Evolutionary conservation across 2,329 filamentous ascomycete genomes (phyloP).

Genomic region (Xylaria multiplex): DNA sequence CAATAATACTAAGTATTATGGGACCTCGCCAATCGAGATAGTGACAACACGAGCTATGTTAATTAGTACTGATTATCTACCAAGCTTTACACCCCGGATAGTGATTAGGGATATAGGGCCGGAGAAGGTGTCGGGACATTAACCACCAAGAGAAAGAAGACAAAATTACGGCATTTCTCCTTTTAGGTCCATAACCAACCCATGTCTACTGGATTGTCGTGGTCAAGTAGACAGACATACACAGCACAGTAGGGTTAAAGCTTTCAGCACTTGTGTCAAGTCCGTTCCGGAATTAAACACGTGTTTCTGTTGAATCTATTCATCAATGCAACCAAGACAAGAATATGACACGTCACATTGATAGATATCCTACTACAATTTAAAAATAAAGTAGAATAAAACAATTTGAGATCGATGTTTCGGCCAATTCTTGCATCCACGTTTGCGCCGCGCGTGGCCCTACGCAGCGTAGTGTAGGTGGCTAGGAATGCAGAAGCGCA

Average conservation of each 20-base stretch:
- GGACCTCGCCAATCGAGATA: not conserved
- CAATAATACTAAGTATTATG: not conserved
- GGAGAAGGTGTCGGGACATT: not conserved
- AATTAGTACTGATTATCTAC: not conserved
- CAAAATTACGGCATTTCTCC: not conserved
- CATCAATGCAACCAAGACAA: conserved; percentile 2
- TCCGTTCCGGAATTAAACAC: conserved; percentile 17
- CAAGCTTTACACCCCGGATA: not conserved
- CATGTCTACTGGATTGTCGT: not conserved
- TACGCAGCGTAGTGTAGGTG: not conserved
- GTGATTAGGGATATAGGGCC: not conserved
- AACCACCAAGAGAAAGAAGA: not conserved
- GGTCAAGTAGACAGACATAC: not conserved
- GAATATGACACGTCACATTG: conserved; percentile 24
- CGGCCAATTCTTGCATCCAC: not conserved
- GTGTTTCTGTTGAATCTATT: conserved; percentile 18
- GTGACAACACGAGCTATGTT: too few species aligned
- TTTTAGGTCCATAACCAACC: not conserved
- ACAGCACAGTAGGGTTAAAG: not conserved
- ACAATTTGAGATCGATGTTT: not conserved
- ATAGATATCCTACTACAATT: not conserved
- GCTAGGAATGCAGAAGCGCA: conserved; percentile 13
- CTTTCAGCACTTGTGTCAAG: not conserved
- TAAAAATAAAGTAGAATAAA: not conserved
- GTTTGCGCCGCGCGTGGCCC: not conserved